Evolutionary conservation across 2,329 filamentous ascomycete genomes (phyloP), one percentile per base, ranked within the genome.

Genomic region (Fusarium tuaranense): DNA sequence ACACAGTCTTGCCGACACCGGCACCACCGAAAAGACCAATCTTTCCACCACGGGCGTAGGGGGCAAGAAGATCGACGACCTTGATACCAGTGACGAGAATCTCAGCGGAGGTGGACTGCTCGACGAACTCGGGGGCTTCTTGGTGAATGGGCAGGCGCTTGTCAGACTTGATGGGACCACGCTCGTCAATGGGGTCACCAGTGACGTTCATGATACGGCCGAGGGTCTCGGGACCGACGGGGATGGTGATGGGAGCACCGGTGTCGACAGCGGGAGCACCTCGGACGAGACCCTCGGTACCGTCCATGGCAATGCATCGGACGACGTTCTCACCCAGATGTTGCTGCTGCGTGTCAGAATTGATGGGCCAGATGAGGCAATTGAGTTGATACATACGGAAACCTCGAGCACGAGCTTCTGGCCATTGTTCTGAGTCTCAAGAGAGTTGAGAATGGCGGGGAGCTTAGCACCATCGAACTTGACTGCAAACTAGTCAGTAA

Each of bases 11-110:
- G 88, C 97, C 97, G 91, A 99, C 97, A 97, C 97, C 97, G 83
- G 97, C 97, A 96, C 97, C 97, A 89, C 97, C 97, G 90, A 99
- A 99, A 81, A 99, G 95, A 94, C 97, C 97, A 92, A 99, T 99
- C 94, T 99, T 99, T 92, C 97, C 97, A 95, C 97, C 97, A 97
- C 97, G 97, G 86, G 97, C 97, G 88, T 99, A 99, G 83, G 97
- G 97, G 82, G 97, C 97, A 83, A 99, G 92, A 80, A 99, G 92
- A 87, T 99, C 97, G 88, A 99, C 97, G 87, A 99, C 97, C 94
- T 99, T 99, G 92, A 99, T 99, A 93, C 97, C 97, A 80, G 97
- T 99, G 82, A 97, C 94, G 81, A 99, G 92, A 87, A 99, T 92
- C 90, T 99, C 97, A 81, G 97, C 97, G 82, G 92, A 90, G 81